Evolutionary conservation across 1,139 yeast genomes (phyloP), one percentile per base, ranked within the genome.

Genomic region (Pichia sp.): DNA sequence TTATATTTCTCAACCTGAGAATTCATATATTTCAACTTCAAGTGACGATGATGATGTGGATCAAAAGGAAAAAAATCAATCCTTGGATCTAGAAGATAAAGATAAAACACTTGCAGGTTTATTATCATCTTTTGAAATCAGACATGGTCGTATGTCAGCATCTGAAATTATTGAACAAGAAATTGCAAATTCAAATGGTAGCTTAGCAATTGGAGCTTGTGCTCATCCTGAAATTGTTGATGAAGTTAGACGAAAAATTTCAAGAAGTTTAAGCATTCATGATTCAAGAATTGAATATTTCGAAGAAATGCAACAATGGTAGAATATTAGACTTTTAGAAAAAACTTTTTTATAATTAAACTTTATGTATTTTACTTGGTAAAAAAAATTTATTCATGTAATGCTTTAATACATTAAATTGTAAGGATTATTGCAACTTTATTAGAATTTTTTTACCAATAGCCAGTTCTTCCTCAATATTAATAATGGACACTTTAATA

Each of bases 161-260:
- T 65, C 64, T 4, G 58, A 57, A 29, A 40, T 76, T n/a, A 70
- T 78, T 4, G 55, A 54, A 7, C 52, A 61, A 2, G 74, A 71
- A 47, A 64, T 76, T 5, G 56, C 57, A 9, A 71, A 66, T 42
- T 62, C 76, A 6, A 50, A 50, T 7, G 75, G 74, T 2, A 67
- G 79, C 0, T 59, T 75, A 30, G 75, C 75, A 10, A 69, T 73
- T 55, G 70, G 74, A 28, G 66, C 73, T 0, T 76, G 81, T 60
- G 79, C 77, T 0, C 78, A 74, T 52, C 74, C 78, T 11, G 62
- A 62, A 18, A 69, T 75, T 74, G 74, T 70, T 39, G 87, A 81
- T 63, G 72, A 71, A 41, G 61, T 75, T 11, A 68, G 78, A 59
- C 59, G 60, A 18, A 55, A 67, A 5, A 65, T 69, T 36, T 58